Evolutionary conservation across 2,329 filamentous ascomycete species (phyloP).

Genomic region (Huntiella moniliformis): DNA sequence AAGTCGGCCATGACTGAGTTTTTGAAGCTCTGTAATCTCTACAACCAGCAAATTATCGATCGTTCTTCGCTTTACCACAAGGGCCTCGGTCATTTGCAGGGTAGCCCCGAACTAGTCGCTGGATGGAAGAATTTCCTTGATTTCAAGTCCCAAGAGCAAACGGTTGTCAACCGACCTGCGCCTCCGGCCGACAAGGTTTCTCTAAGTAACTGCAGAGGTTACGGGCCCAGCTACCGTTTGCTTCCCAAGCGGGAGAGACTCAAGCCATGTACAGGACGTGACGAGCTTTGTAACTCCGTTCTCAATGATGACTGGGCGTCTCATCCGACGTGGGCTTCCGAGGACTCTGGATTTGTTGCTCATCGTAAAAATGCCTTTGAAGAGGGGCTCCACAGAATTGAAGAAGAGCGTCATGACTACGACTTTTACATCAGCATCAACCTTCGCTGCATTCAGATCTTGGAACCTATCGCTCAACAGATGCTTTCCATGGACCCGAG

Average conservation of each 20-base stretch:
- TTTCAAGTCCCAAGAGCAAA: slow-evolving; percentile 56
- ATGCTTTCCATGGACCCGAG: slow-evolving; percentile 60
- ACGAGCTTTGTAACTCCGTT: slow-evolving; percentile 83
- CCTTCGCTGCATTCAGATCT: slow-evolving; percentile 81
- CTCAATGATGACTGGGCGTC: slow-evolving; percentile 98
- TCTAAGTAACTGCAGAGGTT: slow-evolving; percentile 83
- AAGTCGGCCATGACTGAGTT: slow-evolving; percentile 89
- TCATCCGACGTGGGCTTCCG: slow-evolving; percentile 95
- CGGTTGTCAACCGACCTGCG: slow-evolving; percentile 60
- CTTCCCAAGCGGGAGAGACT: slow-evolving; percentile 79
- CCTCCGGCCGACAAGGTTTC: slow-evolving; percentile 69
- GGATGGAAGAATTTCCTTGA: slow-evolving; percentile 76
- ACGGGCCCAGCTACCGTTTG: slow-evolving; percentile 86
- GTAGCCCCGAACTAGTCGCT: slow-evolving; percentile 70
- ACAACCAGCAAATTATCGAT: slow-evolving; percentile 82
- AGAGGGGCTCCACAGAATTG: slow-evolving; percentile 84
- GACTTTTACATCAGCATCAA: slow-evolving; percentile 97
- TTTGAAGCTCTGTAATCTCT: slow-evolving; percentile 89
- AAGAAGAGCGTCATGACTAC: slow-evolving; percentile 96
- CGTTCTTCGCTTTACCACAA: slow-evolving; percentile 66
- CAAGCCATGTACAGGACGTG: slow-evolving; percentile 81
- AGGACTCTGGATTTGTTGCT: slow-evolving; percentile 93
- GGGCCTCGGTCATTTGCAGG: slow-evolving; percentile 68
- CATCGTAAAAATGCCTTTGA: slow-evolving; percentile 94
- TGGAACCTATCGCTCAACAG: slow-evolving; percentile 85